Percentiles rank a stretch among this genome's conserved stretches.
Conservation (phyloP, 1,284 basidiomycete species). For the Naganishia sp. region DNA sequence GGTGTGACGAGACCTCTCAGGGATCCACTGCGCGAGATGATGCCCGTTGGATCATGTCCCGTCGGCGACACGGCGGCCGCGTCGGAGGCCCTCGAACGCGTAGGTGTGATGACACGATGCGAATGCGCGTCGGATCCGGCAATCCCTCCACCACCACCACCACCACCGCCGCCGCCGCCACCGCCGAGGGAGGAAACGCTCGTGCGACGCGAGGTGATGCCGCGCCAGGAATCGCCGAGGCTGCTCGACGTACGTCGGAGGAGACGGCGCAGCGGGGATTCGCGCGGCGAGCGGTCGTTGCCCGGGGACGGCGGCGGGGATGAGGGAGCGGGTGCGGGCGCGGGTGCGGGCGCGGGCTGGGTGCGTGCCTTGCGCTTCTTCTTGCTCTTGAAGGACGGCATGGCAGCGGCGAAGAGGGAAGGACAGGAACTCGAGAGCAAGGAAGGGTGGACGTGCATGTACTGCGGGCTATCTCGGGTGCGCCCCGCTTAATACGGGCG, state of each 20-base stretch:
- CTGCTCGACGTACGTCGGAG: not conserved
- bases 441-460: too few relatives aligned
- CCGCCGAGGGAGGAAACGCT: not conserved
- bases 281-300: not conserved
- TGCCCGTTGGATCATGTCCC: not conserved
- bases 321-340: not conserved
- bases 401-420: not conserved
- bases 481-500: too few relatives aligned
- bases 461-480: too few relatives aligned
- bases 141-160: not conserved
- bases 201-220: not conserved
- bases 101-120: not conserved
- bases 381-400: conserved; percentile 2
- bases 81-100: not conserved
- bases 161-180: too few relatives aligned
- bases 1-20: not conserved
- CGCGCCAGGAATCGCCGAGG: not conserved
- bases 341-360: not conserved
- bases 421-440: too few relatives aligned
- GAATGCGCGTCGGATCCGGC: not conserved
- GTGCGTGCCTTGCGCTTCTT: not conserved
- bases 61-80: not conserved
- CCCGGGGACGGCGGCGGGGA: not conserved
- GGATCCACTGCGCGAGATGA: not conserved
- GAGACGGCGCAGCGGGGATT: not conserved